Evolutionary conservation across 768 basidiomycete species (phyloP), one percentile per base, ranked within the genome.

Genomic region (Pholiota conissans): DNA sequence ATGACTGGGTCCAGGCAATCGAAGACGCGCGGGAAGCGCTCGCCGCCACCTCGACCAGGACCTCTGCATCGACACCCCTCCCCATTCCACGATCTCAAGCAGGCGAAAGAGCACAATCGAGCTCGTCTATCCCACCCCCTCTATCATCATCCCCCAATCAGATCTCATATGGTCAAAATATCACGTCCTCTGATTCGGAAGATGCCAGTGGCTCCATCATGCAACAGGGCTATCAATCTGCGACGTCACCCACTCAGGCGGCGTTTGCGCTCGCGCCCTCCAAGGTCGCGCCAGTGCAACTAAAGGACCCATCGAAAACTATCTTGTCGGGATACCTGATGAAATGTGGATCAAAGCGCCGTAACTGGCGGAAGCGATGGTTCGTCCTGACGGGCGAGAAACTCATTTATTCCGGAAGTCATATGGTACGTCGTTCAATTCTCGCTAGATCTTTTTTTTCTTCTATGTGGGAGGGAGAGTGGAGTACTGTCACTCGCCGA

Each of bases 281-380:
- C 20, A 80, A 75, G 58, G 59, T 55, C 55, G 57, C 60, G 9
- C 46, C 69, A n/a, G 47, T 66, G 6, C 69, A 71, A 5, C 70
- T 49, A 79, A 69, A 79, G 37, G 91, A 92, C 62, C 80, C 82
- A 18, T 76, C 84, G n/a, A 95, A 95, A 75, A 77, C 87, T 35
- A 87, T 99, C 35, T 69, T 96, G 3, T 85, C 86, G 18, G 94
- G 95, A 1, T 99, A 98, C 71, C 78, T 99, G 60, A 94, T 95
- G 91, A 98, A 98, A 68, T 95, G 93, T 71, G 95, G 93, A 26
- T 88, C 89, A 42, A 93, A 95, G 63, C 84, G 96, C 67, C 89
- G 91, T 65, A 92, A 86, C 63, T 99, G 97, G 97, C 83, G 94
- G 56, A 98, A 99, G 73, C 77, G 97, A 27, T 98, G 95, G 96